Conservation (phyloP, 805 yeast genomes). For the Starmerella bombi region DNA sequence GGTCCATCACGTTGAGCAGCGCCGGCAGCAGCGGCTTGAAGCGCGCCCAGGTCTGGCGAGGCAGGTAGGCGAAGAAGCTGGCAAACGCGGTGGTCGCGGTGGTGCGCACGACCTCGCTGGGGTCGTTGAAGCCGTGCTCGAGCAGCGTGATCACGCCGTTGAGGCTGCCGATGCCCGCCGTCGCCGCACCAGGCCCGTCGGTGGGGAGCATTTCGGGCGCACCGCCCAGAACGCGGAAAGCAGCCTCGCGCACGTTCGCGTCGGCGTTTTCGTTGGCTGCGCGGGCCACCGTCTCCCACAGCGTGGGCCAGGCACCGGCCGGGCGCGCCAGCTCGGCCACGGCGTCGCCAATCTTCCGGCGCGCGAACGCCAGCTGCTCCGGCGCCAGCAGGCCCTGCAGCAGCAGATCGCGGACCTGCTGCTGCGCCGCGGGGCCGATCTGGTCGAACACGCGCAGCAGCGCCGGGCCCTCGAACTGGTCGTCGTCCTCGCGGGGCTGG, state of each 20-base stretch:
- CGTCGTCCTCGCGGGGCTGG: not conserved
- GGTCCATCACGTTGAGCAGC: slow-evolving; percentile 74
- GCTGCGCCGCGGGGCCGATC: slow-evolving; percentile 43
- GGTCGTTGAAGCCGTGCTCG: slow-evolving; percentile 67
- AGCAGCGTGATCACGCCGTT: slow-evolving; percentile 55
- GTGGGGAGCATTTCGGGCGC: slow-evolving; percentile 48
- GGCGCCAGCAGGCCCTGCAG: slow-evolving; percentile 55
- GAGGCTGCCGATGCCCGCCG: slow-evolving; percentile 39
- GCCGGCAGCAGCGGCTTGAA: slow-evolving; percentile 72
- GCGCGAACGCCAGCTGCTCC: slow-evolving; percentile 57
- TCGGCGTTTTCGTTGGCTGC: slow-evolving; percentile 42
- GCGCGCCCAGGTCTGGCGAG: slow-evolving; percentile 63
- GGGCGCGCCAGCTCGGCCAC: slow-evolving; percentile 75
- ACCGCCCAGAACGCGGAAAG: slow-evolving; percentile 76
- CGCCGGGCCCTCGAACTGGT: slow-evolving; percentile 47
- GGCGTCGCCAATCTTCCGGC: slow-evolving; percentile 89
- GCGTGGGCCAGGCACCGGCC: slow-evolving; percentile 59
- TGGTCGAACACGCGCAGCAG: slow-evolving; percentile 63
- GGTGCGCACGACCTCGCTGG: slow-evolving; percentile 69
- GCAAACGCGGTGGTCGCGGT: slow-evolving; percentile 89
- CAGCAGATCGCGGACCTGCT: slow-evolving; percentile 50
- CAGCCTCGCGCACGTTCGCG: slow-evolving; percentile 69
- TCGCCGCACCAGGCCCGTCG: too few species aligned
- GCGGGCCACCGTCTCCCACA: slow-evolving; percentile 59
- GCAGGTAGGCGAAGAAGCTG: slow-evolving; percentile 70